These are phyloP conservation scores for Emmonsiellopsis sp. DNA, from an alignment of 2,329 filamentous ascomycete species.

Conservation along the genomic window DNA sequence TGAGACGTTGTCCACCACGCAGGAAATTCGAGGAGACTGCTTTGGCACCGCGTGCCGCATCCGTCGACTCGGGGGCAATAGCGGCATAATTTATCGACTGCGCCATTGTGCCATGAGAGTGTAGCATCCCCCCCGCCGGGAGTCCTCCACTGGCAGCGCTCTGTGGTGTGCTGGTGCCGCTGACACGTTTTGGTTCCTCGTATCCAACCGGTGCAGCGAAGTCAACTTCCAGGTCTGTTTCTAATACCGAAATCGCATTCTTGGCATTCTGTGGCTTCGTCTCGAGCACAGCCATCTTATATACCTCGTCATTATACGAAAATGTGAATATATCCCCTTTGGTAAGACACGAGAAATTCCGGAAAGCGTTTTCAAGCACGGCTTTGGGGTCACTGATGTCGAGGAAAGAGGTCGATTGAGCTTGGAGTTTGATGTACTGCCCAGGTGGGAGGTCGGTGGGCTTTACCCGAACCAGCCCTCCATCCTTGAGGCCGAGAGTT, in stretches of 20 bases:
- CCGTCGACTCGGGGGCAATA: constrained; percentile 69
- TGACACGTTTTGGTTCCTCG: constrained; percentile 69
- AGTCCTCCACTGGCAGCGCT: constrained; percentile 50
- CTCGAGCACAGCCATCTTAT: constrained; percentile 86
- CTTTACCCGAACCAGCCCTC: constrained; percentile 90
- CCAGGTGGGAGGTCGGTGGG: constrained; percentile 87
- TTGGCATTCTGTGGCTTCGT: constrained; percentile 78
- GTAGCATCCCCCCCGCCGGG: constrained; percentile 64
- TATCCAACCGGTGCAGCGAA: constrained; percentile 93
- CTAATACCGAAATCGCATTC: constrained; percentile 82
- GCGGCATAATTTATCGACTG: constrained; percentile 94
- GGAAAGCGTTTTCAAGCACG: constrained; percentile 91
- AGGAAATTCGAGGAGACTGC: constrained; percentile 69
- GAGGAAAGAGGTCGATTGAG: constrained; percentile 85
- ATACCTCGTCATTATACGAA: constrained; percentile 88
- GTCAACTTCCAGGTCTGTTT: constrained; percentile 93
- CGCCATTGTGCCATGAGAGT: constrained; percentile 87
- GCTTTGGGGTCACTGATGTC: constrained; percentile 97
- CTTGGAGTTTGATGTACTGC: constrained; percentile 90
- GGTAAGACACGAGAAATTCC: constrained; percentile 88
- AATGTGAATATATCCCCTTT: constrained; percentile 95
- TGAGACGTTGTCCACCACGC: constrained; percentile 71
- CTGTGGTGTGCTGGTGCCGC: constrained; percentile 78
- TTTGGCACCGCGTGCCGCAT: constrained; percentile 53
- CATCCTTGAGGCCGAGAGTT: constrained; percentile 77